A percentile compares a stretch with the other conserved stretches of the same genome.
These are phyloP conservation scores for Brassica nigra DNA, from an alignment of 345 rosid genomes.

Conservation along the genomic window DNA sequence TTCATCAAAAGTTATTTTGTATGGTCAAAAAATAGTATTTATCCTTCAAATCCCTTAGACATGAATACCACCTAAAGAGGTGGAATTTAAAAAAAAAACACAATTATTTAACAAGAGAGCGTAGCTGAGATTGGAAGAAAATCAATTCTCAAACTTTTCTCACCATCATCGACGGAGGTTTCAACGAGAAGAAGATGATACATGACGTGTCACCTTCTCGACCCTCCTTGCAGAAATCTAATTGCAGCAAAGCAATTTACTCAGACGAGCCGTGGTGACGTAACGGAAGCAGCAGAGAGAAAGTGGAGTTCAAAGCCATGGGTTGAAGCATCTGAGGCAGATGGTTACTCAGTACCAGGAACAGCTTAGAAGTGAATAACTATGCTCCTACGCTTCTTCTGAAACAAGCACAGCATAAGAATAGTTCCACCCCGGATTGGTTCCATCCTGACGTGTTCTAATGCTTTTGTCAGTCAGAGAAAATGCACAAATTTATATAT, in stretches of 20 bases:
- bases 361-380: conserved; percentile 73
- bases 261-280: conserved; percentile 75
- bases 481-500: neutral
- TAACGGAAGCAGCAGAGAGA: conserved; percentile 84
- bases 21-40: too few species aligned
- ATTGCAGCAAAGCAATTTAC: conserved; percentile 60
- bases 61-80: too few species aligned
- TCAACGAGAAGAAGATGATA: conserved; percentile 50
- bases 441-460: conserved; percentile 71
- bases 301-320: conserved; percentile 57
- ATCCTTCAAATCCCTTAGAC: too few species aligned
- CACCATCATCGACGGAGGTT: conserved; percentile 23
- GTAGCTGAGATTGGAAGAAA: too few species aligned
- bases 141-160: too few species aligned
- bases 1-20: too few species aligned
- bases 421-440: too few species aligned
- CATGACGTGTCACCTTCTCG: conserved; percentile 64
- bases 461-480: neutral
- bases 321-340: conserved; percentile 74
- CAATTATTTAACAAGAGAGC: too few species aligned
- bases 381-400: conserved; percentile 73
- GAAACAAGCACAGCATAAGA: conserved; percentile 55
- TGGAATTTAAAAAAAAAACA: too few species aligned
- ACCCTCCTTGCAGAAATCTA: conserved; percentile 37
- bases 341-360: conserved; percentile 77